These are phyloP conservation scores for Umbelopsis sp. DNA, from an alignment of 192 early-diverging fungal species.

Conservation along the genomic window DNA sequence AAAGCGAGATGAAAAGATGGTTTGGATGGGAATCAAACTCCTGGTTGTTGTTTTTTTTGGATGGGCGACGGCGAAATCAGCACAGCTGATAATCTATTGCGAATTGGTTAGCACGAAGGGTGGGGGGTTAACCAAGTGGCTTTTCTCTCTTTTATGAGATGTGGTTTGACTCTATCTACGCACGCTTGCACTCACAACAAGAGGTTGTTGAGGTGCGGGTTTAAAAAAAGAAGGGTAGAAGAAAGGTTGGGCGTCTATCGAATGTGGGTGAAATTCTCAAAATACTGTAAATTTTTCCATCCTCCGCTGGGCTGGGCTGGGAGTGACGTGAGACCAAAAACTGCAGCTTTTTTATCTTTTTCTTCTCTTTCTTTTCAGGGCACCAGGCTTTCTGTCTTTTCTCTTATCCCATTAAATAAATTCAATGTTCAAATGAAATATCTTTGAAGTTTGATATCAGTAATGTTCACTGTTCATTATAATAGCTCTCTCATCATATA, in stretches of 20 bases:
- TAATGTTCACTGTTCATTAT: too few species aligned
- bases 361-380: too few species aligned
- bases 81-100: background rate
- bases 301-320: background rate
- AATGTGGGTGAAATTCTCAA: background rate
- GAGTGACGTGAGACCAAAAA: background rate
- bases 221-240: background rate
- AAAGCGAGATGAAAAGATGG: background rate
- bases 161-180: background rate
- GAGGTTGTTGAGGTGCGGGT: slow-evolving; percentile 14
- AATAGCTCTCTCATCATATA: too few species aligned
- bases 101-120: too few species aligned
- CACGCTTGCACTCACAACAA: slow-evolving; percentile 16
- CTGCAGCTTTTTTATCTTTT: too few species aligned
- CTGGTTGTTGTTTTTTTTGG: background rate
- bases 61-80: background rate
- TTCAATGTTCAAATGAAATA: too few species aligned
- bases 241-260: background rate
- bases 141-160: background rate
- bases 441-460: too few species aligned
- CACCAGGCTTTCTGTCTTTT: too few species aligned
- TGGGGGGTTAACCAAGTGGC: background rate
- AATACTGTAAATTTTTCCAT: background rate
- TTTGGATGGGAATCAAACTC: background rate
- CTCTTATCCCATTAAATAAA: too few species aligned